These are phyloP conservation scores for Pleurotus eryngii DNA, from an alignment of 768 basidiomycete genomes.

Conservation along the genomic window DNA sequence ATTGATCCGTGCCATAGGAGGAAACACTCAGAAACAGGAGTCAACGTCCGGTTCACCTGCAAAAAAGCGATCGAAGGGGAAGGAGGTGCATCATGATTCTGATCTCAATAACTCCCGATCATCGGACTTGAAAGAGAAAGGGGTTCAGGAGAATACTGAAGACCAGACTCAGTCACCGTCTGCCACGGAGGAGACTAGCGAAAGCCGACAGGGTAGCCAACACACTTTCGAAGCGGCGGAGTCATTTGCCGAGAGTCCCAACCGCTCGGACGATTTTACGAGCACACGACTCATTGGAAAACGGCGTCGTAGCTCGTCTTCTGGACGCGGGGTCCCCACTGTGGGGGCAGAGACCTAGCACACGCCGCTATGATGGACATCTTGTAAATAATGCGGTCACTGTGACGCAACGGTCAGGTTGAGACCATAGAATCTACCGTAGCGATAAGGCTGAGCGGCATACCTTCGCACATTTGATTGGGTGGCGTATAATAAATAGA, in stretches of 20 bases:
- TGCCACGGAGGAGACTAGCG: not conserved
- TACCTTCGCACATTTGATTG: too few relatives aligned
- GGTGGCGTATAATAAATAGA: too few relatives aligned
- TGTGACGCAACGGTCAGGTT: too few relatives aligned
- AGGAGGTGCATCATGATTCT: not conserved
- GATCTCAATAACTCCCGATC: not conserved
- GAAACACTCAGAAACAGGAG: slow-evolving; percentile 5
- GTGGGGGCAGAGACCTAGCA: not conserved
- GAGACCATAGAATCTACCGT: too few relatives aligned
- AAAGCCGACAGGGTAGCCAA: not conserved
- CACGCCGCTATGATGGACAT: not conserved
- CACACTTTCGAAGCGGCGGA: not conserved
- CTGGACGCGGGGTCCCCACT: not conserved
- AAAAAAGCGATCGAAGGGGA: slow-evolving; percentile 6
- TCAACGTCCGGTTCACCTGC: not conserved
- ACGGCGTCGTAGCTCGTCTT: not conserved
- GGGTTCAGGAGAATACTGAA: not conserved
- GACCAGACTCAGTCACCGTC: not conserved
- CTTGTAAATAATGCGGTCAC: too few relatives aligned
- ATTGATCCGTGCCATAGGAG: not conserved
- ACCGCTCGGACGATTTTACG: not conserved
- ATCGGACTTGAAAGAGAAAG: slow-evolving; percentile 6
- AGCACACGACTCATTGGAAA: not conserved
- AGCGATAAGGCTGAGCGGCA: too few relatives aligned
- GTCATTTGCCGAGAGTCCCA: not conserved